Evolutionary conservation across 2,329 filamentous ascomycete species (phyloP).

Genomic region (Xylaria sp.): DNA sequence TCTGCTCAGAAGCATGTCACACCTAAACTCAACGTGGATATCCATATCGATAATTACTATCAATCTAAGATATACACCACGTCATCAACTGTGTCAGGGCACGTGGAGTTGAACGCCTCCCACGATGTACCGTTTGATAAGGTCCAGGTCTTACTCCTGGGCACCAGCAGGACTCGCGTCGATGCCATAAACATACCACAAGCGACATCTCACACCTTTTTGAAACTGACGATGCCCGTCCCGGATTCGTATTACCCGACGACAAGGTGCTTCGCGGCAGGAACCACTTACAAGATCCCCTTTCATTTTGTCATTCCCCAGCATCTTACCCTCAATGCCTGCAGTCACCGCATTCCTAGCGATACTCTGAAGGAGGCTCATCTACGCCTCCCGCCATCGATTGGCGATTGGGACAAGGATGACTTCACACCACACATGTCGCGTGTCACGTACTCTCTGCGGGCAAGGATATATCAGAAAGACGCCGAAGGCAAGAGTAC

Average conservation of each 20-base stretch:
- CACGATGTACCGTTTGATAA: conserved; percentile 62
- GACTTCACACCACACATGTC: conserved; percentile 67
- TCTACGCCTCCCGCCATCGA: conserved; percentile 63
- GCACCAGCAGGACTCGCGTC: conserved; percentile 61
- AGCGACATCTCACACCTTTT: conserved; percentile 62
- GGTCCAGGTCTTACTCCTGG: conserved; percentile 65
- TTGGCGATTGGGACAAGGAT: conserved; percentile 64
- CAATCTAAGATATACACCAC: conserved; percentile 67
- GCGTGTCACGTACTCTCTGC: conserved; percentile 63
- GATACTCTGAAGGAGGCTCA: conserved; percentile 63
- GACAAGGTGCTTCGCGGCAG: conserved; percentile 61
- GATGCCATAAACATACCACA: conserved; percentile 63
- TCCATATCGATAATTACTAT: conserved; percentile 66
- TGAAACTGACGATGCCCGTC: conserved; percentile 53
- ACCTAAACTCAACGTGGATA: conserved; percentile 56
- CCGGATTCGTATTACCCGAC: conserved; percentile 59
- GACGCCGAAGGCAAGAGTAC: conserved; percentile 35
- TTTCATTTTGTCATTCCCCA: conserved; percentile 69
- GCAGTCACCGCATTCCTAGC: conserved; percentile 60
- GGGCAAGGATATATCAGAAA: conserved; percentile 56
- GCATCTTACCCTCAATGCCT: conserved; percentile 67
- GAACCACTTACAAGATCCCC: conserved; percentile 62
- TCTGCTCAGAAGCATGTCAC: conserved; percentile 21
- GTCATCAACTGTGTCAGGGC: conserved; percentile 62
- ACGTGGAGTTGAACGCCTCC: conserved; percentile 58